Evolutionary conservation across 2,329 filamentous ascomycete genomes (phyloP).

Genomic region (Ophiosphaerella narmari): DNA sequence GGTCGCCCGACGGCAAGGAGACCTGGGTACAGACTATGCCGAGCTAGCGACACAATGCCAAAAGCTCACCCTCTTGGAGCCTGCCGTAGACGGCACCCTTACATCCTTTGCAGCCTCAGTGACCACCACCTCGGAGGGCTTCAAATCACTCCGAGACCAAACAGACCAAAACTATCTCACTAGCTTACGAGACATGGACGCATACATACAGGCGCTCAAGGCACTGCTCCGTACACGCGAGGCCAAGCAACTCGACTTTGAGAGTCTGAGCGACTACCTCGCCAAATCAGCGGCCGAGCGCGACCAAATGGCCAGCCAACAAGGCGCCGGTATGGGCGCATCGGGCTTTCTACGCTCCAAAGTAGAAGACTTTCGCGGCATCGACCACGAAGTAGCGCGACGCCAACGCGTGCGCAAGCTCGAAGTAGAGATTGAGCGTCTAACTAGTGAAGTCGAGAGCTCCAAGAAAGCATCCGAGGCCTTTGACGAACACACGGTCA

Average conservation of each 20-base stretch:
- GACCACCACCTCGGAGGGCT: constrained; percentile 78
- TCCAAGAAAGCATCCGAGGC: constrained; percentile 86
- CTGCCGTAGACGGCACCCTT: constrained; percentile 79
- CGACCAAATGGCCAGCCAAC: constrained; percentile 73
- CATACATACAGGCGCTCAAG: constrained; percentile 87
- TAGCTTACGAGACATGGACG: constrained; percentile 91
- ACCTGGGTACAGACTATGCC: constrained; percentile 84
- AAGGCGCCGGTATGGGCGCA: constrained; percentile 69
- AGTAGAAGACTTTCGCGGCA: constrained; percentile 93
- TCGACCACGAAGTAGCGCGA: constrained; percentile 91
- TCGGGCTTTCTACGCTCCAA: constrained; percentile 90
- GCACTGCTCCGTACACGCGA: constrained; percentile 88
- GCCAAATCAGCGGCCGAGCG: constrained; percentile 87
- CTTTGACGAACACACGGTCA: constrained; percentile 95
- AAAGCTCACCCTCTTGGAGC: constrained; percentile 86
- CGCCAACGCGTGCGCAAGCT: constrained; percentile 87
- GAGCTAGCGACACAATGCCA: constrained; percentile 95
- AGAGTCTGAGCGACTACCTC: constrained; percentile 93
- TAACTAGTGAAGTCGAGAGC: constrained; percentile 83
- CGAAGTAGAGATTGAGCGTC: constrained; percentile 88
- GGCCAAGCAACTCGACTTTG: constrained; percentile 97
- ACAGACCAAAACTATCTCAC: constrained; percentile 96
- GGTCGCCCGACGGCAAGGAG: constrained; percentile 83
- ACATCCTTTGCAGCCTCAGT: constrained; percentile 86
- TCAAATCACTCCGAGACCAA: constrained; percentile 81